These are phyloP conservation scores for Saccharomyces pastorianus DNA, from an alignment of 1,139 yeast genomes.

Conservation along the genomic window DNA sequence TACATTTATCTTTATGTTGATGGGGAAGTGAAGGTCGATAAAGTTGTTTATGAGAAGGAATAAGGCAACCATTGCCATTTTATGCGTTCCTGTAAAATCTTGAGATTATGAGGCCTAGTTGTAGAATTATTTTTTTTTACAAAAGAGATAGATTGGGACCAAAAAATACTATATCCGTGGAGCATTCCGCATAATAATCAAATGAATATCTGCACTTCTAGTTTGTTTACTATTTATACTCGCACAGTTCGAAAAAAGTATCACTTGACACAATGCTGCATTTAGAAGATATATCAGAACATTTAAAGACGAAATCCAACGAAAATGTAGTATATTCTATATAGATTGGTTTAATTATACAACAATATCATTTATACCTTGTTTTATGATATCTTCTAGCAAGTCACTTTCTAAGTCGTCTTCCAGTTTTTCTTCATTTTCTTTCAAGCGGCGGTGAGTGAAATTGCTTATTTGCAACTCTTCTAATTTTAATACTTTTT, in stretches of 20 bases:
- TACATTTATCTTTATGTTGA: conserved; percentile 77
- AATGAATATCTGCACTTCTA: neutral
- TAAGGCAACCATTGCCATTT: neutral
- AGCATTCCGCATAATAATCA: neutral
- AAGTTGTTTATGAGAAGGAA: conserved; percentile 70
- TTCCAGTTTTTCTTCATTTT: conserved; percentile 32
- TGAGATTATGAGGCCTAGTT: neutral
- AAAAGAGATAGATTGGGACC: neutral
- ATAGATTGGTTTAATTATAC: conserved; percentile 10
- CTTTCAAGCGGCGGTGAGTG: conserved; percentile 29
- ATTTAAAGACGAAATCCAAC: neutral
- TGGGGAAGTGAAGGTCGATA: conserved; percentile 87
- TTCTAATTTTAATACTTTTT: conserved; percentile 50
- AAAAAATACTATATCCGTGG: neutral
- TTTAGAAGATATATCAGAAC: neutral
- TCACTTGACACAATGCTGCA: neutral
- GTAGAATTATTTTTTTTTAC: neutral
- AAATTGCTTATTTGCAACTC: conserved; percentile 52
- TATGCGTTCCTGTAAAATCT: neutral
- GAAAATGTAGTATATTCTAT: neutral
- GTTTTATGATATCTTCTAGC: conserved; percentile 31
- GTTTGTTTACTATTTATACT: conserved; percentile 1
- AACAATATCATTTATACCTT: conserved; percentile 20
- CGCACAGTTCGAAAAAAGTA: neutral
- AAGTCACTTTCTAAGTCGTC: conserved; percentile 36